Conservation (phyloP, 1,284 basidiomycete species). For the Trametes pubescens region DNA sequence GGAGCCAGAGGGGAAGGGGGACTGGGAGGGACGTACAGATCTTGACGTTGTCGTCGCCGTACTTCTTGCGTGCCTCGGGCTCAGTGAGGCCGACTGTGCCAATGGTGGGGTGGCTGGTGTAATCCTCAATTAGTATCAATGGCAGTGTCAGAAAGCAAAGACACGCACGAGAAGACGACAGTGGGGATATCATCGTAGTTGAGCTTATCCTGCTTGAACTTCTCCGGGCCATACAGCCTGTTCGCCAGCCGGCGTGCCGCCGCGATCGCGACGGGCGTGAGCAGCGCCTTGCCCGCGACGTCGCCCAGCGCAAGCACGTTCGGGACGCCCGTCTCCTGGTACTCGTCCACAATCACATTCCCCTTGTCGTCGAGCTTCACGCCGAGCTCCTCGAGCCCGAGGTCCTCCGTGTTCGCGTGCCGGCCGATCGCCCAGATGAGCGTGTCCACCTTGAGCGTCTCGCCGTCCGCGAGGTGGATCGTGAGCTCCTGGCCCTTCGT, state of each 20-base stretch:
- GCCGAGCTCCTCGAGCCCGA: conserved; percentile 84
- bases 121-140: conserved; percentile 1
- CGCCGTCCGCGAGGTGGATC: conserved; percentile 75
- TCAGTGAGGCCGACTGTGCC: conserved; percentile 95
- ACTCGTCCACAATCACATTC: conserved; percentile 91
- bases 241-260: conserved; percentile 92
- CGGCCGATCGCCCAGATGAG: conserved; percentile 97
- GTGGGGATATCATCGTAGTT: conserved; percentile 92
- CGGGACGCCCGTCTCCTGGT: conserved; percentile 82
- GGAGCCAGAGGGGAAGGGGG: too few relatives aligned
- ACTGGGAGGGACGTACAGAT: too few relatives aligned
- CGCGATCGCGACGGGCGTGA: conserved; percentile 99
- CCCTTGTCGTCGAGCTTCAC: conserved; percentile 83
- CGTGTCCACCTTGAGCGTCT: conserved; percentile 85
- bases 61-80: conserved; percentile 87
- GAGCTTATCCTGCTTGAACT: conserved; percentile 90
- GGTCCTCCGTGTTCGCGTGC: conserved; percentile 78
- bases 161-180: conserved; percentile 90
- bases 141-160: conserved; percentile 32
- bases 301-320: conserved; percentile 91
- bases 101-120: conserved; percentile 84
- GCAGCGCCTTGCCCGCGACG: conserved; percentile 88
- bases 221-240: conserved; percentile 86
- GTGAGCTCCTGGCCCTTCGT: conserved; percentile 72
- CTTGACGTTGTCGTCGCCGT: conserved; percentile 73